Base-by-base conservation (phyloP, 331 rosid genomes). In the Phaseolus coccineus region DNA sequence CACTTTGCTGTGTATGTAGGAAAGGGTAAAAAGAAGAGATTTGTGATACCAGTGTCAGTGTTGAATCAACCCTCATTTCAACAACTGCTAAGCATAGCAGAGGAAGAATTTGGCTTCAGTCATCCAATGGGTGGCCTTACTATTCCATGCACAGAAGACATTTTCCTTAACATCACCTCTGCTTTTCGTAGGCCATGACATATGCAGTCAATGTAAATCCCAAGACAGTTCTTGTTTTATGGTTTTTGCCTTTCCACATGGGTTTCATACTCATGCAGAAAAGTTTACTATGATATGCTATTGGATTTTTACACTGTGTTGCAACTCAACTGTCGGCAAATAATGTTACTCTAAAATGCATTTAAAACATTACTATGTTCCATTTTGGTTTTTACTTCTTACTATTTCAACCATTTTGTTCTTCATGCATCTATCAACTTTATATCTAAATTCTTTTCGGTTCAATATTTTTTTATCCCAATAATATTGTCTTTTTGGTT, bases 71-170 rank as follows among this genome's bases (percentile, higher is more conserved):
- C 88, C 81, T 72, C 81, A 19, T 84, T 88, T 70, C 88, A 82
- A 46, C 73, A 82, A 56, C 51, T 89, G 78, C 25, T 82, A 4
- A 69, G 72, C 33, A 71, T 55, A 22, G 85, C 81, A 0, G 89
- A 89, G 78, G 87, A 85, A 71, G 91, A 88, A 76, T 87, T 85
- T n/a, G 88, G 91, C 19, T 90, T 74, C 74, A 56, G 63, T 35
- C 87, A 90, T 81, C 92, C 92, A 27, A 90, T 82, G 90, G 92
- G 95, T 28, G 92, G 88, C 59, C 85, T 88, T 44, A 87, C 88
- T 25, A 81, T 90, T 55, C 92, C 92, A 5, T 90, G 91, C 82
- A 83, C 77, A 5, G 85, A 90, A 82, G 87, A 88, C 13, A 53
- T 68, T 67, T 90, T 87, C 78, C 53, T 85, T 51, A 55, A 69